Conservation (phyloP, 805 yeast species). For the Yamadazyma paraphyllophila region DNA sequence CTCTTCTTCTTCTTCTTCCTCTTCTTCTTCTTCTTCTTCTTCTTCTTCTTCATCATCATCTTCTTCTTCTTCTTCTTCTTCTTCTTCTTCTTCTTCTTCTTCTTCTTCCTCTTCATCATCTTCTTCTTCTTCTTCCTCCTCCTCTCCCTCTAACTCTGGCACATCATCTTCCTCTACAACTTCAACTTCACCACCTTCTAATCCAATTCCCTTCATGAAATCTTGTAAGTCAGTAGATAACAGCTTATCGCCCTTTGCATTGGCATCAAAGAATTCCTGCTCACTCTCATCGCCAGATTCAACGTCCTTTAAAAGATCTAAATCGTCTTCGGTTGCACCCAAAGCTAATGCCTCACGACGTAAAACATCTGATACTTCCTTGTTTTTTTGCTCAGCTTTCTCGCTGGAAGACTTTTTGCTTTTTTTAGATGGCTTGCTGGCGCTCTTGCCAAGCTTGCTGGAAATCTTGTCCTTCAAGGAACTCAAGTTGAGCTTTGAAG, state of each 20-base stretch:
- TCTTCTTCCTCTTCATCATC: constrained; percentile 29
- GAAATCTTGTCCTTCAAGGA: constrained; percentile 66
- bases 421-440: constrained; percentile 1
- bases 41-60: constrained; percentile 12
- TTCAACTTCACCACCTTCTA: constrained; percentile 41
- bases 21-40: constrained; percentile 11
- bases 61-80: constrained; percentile 21
- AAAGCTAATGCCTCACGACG: constrained; percentile 74
- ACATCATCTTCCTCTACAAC: constrained; percentile 33
- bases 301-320: constrained; percentile 58
- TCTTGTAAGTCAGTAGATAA: constrained; percentile 54
- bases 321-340: constrained; percentile 86
- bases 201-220: constrained; percentile 68
- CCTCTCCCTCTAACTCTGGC: constrained; percentile 27
- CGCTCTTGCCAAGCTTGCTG: constrained; percentile 39
- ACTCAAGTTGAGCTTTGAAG: constrained; percentile 41
- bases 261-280: constrained; percentile 47
- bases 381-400: constrained; percentile 10
- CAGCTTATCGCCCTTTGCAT: constrained; percentile 33
- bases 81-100: constrained; percentile 26
- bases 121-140: constrained; percentile 36
- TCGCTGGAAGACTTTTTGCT: constrained; percentile 6
- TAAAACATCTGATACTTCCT: constrained; percentile 30
- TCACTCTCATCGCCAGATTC: constrained; percentile 53
- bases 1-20: constrained; percentile 14